Evolutionary conservation across 2,329 filamentous ascomycete genomes (phyloP).

Genomic region (Trichophyton simii): DNA sequence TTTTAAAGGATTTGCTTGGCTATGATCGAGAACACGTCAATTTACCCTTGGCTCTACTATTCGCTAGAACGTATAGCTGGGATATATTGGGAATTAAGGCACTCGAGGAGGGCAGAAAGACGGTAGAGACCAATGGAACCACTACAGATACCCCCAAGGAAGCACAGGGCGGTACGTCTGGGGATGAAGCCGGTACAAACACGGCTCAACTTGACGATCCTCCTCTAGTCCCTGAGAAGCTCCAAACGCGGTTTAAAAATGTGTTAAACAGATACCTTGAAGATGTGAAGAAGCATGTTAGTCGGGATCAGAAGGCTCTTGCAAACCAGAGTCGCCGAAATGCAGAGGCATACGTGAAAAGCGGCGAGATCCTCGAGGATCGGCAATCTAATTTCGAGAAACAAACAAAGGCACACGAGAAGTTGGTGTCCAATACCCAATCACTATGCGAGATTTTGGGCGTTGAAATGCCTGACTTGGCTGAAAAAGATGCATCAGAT

Average conservation of each 20-base stretch:
- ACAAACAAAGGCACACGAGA: conserved; percentile 81
- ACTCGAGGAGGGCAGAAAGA: conserved; percentile 65
- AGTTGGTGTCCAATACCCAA: conserved; percentile 79
- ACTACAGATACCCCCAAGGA: conserved; percentile 42
- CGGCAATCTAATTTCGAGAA: conserved; percentile 93
- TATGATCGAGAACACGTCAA: conserved; percentile 89
- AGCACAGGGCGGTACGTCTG: conserved; percentile 38
- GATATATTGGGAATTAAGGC: conserved; percentile 76
- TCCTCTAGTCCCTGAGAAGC: conserved; percentile 60
- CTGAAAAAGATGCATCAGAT: conserved; percentile 63
- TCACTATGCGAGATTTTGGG: conserved; percentile 78
- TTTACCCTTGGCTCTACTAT: conserved; percentile 79
- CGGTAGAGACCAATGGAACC: conserved; percentile 66
- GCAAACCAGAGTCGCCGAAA: conserved; percentile 81
- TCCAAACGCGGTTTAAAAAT: conserved; percentile 75
- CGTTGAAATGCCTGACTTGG: conserved; percentile 84
- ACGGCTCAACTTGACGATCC: conserved; percentile 47
- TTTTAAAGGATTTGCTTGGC: conserved; percentile 90
- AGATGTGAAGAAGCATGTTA: conserved; percentile 75
- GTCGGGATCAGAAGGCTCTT: conserved; percentile 85
- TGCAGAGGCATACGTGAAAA: conserved; percentile 95
- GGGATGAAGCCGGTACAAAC: conserved; percentile 39
- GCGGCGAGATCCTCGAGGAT: conserved; percentile 95
- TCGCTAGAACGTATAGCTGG: conserved; percentile 94
- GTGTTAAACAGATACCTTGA: conserved; percentile 82